Base-by-base conservation (phyloP, 345 rosid species). In the Turnera subulata region DNA sequence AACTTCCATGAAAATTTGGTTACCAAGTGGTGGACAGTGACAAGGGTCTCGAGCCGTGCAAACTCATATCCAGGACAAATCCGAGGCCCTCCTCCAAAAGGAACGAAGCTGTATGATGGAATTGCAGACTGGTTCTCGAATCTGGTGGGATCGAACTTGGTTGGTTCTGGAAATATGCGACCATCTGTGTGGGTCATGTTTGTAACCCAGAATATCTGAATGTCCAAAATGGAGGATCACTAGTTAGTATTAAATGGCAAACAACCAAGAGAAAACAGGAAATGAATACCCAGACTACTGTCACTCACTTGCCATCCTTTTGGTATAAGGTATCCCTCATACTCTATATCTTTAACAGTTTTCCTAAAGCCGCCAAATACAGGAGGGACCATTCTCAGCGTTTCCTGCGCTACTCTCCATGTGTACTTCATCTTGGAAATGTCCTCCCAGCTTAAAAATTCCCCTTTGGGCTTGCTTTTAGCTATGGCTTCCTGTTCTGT, bases 351-450 rank as follows among this genome's bases (percentile, higher is more conserved):
- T 63, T 64, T 73, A 23, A 73, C 20, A n/a, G 79, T 73, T 56
- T 44, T 66, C 59, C 82, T 70, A 59, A 82, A 78, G 48, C 82
- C 77, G 40, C 79, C 78, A 38, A 76, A 82, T 61, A 80, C 0
- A 1, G 88, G 82, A 19, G 85, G 73, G 33, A 53, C 6, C 52
- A 74, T 51, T 51, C 91, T 76, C 47, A 77, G 60, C 22, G 79
- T 78, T 64, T 84, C 91, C 78, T 64, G 24, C 5, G 82, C 85
- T 32, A 80, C 82, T 67, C 73, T 79, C 83, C 87, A 82, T 50
- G 85, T 74, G 73, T 76, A 79, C 61, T 78, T 74, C 91, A 82
- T 82, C 75, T 53, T 80, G 55, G 68, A 59, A 29, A 78, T 79
- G 25, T 82, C 78, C 51, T 82, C 78, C 87, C 88, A 72, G 14